A percentile compares a stretch with the other conserved stretches of the same genome.
phyloP scores from a whole-genome alignment of 164 flowering plant species.

The Houttuynia cordata region DNA sequence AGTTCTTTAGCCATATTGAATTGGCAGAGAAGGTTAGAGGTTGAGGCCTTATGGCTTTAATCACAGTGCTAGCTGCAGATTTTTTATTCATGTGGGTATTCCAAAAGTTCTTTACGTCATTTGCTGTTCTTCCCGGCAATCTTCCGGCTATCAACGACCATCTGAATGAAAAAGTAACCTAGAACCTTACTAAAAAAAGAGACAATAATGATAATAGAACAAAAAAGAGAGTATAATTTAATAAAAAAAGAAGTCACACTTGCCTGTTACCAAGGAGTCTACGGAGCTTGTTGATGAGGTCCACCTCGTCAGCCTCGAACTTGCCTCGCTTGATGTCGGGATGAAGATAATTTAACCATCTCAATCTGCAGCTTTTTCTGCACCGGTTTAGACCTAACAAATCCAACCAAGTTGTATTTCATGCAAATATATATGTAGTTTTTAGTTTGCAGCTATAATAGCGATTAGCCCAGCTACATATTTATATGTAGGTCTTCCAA shows the following conservation, averaged over 20 bases:
- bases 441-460: neutral
- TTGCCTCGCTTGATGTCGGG: conserved; percentile 7
- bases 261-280: conserved; percentile 11
- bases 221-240: neutral
- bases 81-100: neutral
- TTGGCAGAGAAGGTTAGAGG: conserved; percentile 5
- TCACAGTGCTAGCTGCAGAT: neutral
- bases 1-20: neutral
- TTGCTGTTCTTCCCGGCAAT: conserved; percentile 11
- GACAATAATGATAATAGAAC: neutral
- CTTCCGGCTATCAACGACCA: conserved; percentile 15
- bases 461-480: neutral
- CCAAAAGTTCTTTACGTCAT: conserved; percentile 12
- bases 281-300: conserved; percentile 9
- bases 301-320: conserved; percentile 5
- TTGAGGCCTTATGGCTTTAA: conserved; percentile 7
- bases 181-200: neutral
- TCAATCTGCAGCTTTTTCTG: conserved; percentile 9
- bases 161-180: neutral
- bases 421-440: neutral
- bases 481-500: neutral
- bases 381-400: conserved; percentile 7
- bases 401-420: neutral
- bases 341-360: conserved; percentile 9
- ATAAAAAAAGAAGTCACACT: neutral